A percentile compares a stretch with the other conserved stretches of the same genome.
phyloP scores from a whole-genome alignment of 208 protist species.

The Crithidia bombi region DNA sequence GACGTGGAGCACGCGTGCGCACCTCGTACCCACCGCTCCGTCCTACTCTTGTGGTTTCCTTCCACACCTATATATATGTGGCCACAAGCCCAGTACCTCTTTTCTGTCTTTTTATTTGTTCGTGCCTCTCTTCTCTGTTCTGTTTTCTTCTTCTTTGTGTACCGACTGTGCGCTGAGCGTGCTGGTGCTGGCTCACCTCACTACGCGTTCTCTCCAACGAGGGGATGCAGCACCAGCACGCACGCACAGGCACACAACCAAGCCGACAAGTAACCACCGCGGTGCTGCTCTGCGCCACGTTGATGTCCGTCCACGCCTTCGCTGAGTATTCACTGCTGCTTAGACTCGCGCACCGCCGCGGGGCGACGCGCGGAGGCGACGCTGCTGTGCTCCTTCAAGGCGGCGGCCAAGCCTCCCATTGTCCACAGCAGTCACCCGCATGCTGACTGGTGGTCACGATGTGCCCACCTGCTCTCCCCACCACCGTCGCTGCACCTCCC shows the following conservation, averaged over 20 bases:
- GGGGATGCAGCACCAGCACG: not conserved
- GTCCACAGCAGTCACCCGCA: too few species aligned
- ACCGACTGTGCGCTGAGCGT: conserved; percentile 1
- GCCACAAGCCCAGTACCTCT: not conserved
- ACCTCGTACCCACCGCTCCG: not conserved
- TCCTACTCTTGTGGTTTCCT: not conserved
- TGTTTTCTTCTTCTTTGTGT: conserved; percentile 14
- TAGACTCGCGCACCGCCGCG: too few species aligned
- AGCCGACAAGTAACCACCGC: too few species aligned
- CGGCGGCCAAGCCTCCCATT: too few species aligned
- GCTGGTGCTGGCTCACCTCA: conserved; percentile 3
- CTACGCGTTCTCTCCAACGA: not conserved
- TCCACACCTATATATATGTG: not conserved
- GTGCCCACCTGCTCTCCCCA: not conserved
- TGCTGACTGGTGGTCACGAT: too few species aligned
- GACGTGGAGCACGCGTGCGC: not conserved
- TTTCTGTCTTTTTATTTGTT: conserved; percentile 4
- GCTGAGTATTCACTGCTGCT: too few species aligned
- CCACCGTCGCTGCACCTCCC: not conserved
- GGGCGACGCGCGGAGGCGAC: too few species aligned
- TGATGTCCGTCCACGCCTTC: too few species aligned
- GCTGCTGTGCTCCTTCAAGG: too few species aligned
- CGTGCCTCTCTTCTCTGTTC: conserved; percentile 7
- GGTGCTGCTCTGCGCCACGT: too few species aligned
- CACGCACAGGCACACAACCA: not conserved